These are phyloP conservation scores for Blastocystis sp. DNA, from an alignment of 352 stramenopile genomes.

Conservation along the genomic window DNA sequence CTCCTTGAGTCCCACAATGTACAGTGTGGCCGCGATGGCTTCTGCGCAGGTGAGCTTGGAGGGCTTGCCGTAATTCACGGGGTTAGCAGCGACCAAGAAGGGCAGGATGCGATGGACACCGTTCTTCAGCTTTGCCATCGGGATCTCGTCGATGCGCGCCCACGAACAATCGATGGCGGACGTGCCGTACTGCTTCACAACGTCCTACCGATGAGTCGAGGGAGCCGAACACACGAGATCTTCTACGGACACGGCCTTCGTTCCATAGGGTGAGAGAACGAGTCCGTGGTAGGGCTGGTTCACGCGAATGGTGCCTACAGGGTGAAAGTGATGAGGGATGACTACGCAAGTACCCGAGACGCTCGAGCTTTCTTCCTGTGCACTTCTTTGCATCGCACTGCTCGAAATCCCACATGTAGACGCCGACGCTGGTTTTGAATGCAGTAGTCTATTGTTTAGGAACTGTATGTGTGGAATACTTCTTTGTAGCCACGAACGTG, in stretches of 20 bases:
- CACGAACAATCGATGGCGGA: constrained; percentile 96
- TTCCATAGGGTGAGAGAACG: constrained; percentile 86
- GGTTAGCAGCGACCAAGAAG: constrained; percentile 95
- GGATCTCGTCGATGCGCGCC: constrained; percentile 89
- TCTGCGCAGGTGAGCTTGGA: constrained; percentile 93
- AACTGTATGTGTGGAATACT: neutral
- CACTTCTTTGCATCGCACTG: constrained; percentile 90
- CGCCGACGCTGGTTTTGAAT: constrained; percentile 74
- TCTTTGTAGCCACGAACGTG: constrained; percentile 65
- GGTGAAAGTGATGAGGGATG: constrained; percentile 73
- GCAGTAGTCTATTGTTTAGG: neutral
- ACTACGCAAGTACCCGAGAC: constrained; percentile 75
- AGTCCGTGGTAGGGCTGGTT: constrained; percentile 87
- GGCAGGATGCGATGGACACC: constrained; percentile 90
- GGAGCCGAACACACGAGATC: constrained; percentile 76
- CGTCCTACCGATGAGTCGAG: constrained; percentile 71
- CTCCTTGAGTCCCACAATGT: constrained; percentile 88
- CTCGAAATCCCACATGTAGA: constrained; percentile 91
- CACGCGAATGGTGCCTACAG: constrained; percentile 86
- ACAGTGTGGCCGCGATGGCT: constrained; percentile 91
- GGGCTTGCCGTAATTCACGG: constrained; percentile 95
- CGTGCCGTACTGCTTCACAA: constrained; percentile 82
- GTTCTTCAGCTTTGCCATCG: constrained; percentile 86
- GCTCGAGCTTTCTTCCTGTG: constrained; percentile 86
- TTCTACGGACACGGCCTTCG: constrained; percentile 83